Evolutionary conservation across 371 early-diverging fungal genomes (phyloP).

Genomic region (Quaeritorhiza haematococci): DNA sequence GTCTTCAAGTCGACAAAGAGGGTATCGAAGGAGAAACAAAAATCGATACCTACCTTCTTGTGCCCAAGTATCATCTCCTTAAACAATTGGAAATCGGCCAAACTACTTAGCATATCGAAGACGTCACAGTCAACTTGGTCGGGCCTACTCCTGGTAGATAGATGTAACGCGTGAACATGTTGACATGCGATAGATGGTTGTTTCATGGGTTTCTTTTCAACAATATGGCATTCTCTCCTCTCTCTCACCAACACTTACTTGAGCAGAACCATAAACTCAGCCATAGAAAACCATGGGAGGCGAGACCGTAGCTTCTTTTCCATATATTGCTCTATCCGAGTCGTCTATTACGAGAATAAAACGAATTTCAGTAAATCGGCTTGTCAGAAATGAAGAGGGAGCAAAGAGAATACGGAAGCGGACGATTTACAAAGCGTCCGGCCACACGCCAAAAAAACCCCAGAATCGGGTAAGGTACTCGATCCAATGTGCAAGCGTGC

Average conservation of each 20-base stretch:
- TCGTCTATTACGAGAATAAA: neutral
- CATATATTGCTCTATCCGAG: conserved; percentile 24
- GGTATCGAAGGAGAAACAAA: too few relatives aligned
- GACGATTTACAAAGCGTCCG: too few relatives aligned
- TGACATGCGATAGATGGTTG: neutral
- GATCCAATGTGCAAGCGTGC: neutral
- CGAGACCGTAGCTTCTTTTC: conserved; percentile 17
- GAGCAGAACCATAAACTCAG: conserved; percentile 28
- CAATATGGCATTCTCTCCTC: neutral
- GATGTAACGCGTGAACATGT: neutral
- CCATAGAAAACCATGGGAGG: conserved; percentile 36
- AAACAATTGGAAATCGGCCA: conserved; percentile 42
- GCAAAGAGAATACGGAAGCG: too few relatives aligned
- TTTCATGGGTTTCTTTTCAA: neutral
- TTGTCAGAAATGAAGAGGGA: neutral
- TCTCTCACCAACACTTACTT: conserved; percentile 9
- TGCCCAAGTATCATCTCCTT: conserved; percentile 42
- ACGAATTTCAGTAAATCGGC: neutral
- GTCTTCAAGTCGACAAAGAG: too few relatives aligned
- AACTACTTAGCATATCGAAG: conserved; percentile 37
- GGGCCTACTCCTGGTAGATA: too few relatives aligned
- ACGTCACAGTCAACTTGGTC: conserved; percentile 46
- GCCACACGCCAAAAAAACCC: neutral
- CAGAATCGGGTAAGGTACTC: neutral
- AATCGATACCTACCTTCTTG: conserved; percentile 20